These are phyloP conservation scores for Larix kaempferi DNA, from an alignment of 75 land plant genomes.

Conservation along the genomic window DNA sequence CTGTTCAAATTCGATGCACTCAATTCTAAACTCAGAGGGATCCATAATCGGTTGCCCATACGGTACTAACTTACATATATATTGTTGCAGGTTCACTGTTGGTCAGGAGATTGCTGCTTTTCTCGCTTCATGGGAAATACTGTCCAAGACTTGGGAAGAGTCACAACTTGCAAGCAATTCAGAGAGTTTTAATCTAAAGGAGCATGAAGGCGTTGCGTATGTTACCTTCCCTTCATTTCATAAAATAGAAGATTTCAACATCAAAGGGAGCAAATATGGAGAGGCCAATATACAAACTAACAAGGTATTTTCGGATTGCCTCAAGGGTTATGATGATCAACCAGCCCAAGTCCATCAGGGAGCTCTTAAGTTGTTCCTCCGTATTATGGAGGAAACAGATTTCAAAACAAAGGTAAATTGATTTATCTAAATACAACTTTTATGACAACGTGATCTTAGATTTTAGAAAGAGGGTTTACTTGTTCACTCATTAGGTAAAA, in stretches of 20 bases:
- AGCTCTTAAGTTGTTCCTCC: not conserved
- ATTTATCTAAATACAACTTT: no score
- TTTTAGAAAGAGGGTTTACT: no score
- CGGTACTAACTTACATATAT: no score
- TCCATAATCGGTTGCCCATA: no score
- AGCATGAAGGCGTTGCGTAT: not conserved
- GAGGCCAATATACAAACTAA: not conserved
- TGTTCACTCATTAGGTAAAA: no score
- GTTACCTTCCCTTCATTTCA: conserved; percentile 2
- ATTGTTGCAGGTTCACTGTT: no score
- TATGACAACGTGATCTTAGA: not conserved
- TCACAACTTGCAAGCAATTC: not conserved
- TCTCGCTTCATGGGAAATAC: no score
- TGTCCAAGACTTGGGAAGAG: not conserved
- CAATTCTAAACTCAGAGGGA: no score
- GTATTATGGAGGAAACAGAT: not conserved
- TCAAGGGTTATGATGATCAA: not conserved
- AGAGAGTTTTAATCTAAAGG: not conserved
- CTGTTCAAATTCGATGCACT: no score
- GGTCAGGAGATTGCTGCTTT: no score
- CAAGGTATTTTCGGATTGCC: not conserved
- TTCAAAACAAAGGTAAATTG: not conserved
- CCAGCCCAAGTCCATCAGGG: not conserved
- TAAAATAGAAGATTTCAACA: not conserved
- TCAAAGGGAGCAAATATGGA: not conserved